phyloP scores from a whole-genome alignment of 2,329 filamentous ascomycete species.

The Sporothrix luriei region DNA sequence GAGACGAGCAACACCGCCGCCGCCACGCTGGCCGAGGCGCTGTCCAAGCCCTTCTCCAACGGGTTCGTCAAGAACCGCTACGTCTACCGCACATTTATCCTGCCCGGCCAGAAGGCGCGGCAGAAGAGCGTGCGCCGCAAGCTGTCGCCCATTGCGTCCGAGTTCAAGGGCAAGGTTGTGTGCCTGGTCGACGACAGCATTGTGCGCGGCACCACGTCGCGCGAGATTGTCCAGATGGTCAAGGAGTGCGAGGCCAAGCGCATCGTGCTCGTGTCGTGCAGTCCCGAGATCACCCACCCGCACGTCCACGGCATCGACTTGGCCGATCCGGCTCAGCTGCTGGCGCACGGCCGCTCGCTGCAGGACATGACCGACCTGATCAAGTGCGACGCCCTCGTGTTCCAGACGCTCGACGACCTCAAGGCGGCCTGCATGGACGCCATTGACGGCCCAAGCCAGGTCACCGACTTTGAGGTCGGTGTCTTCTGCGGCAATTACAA shows the following conservation, averaged over 20 bases:
- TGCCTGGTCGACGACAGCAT: conserved; percentile 82
- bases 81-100: conserved; percentile 81
- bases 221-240: conserved; percentile 52
- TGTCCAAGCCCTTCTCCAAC: conserved; percentile 76
- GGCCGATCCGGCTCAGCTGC: conserved; percentile 42
- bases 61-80: conserved; percentile 90
- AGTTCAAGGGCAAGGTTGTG: conserved; percentile 80
- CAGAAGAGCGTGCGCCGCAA: conserved; percentile 89
- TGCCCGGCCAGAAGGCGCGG: conserved; percentile 72
- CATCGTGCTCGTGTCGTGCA: conserved; percentile 73
- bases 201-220: conserved; percentile 62
- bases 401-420: conserved; percentile 69
- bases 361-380: conserved; percentile 51
- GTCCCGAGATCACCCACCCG: conserved; percentile 79
- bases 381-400: conserved; percentile 58
- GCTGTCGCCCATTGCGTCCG: conserved; percentile 80
- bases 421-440: conserved; percentile 75
- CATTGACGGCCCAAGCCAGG: conserved; percentile 49
- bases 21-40: conserved; percentile 70
- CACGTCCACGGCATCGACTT: conserved; percentile 67
- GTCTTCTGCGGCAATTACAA: conserved; percentile 89
- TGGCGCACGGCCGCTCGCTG: conserved; percentile 42
- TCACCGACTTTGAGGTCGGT: conserved; percentile 75
- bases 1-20: conserved; percentile 78
- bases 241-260: conserved; percentile 49